phyloP scores from a whole-genome alignment of 2,329 filamentous ascomycete species.

The Trichophyton mentagrophytes region DNA sequence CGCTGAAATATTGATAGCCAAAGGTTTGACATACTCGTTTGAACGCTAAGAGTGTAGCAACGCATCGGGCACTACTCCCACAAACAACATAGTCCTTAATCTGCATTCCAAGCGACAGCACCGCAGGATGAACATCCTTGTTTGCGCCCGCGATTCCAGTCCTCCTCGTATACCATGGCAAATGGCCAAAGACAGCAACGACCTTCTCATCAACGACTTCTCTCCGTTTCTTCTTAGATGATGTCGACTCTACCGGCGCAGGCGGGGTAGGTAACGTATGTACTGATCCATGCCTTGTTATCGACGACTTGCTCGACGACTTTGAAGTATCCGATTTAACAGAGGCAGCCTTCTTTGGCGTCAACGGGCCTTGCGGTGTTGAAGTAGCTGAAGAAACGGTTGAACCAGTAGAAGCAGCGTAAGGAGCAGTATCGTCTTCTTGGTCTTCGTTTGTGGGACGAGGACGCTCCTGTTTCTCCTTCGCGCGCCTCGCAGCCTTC shows the following conservation, averaged over 20 bases:
- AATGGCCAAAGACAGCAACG: conserved; percentile 67
- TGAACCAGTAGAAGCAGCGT: conserved; percentile 4
- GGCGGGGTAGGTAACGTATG: conserved; percentile 18
- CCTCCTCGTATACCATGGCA: conserved; percentile 63
- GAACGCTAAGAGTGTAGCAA: conserved; percentile 78
- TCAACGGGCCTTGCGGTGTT: conserved; percentile 15
- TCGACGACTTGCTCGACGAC: conserved; percentile 9
- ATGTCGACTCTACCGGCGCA: conserved; percentile 23
- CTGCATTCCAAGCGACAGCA: conserved; percentile 76
- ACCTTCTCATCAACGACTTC: conserved; percentile 46
- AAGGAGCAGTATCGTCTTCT: conserved; percentile 9
- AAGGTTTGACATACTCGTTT: conserved; percentile 51
- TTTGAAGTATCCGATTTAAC: conserved; percentile 20
- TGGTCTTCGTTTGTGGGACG: conserved; percentile 20
- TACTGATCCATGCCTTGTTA: conserved; percentile 26
- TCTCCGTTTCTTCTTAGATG: conserved; percentile 40
- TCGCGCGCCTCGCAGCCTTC: conserved; percentile 73
- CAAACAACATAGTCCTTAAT: conserved; percentile 80
- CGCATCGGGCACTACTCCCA: conserved; percentile 76
- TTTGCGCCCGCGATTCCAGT: conserved; percentile 47
- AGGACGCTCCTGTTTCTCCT: conserved; percentile 44
- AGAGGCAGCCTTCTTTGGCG: conserved; percentile 17
- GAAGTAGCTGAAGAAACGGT: not conserved
- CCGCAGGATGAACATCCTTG: conserved; percentile 70
- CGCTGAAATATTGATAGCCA: not conserved